Evolutionary conservation across 1,284 basidiomycete species (phyloP), one percentile per base, ranked within the genome.

Genomic region (Wallemia ichthyophaga): DNA sequence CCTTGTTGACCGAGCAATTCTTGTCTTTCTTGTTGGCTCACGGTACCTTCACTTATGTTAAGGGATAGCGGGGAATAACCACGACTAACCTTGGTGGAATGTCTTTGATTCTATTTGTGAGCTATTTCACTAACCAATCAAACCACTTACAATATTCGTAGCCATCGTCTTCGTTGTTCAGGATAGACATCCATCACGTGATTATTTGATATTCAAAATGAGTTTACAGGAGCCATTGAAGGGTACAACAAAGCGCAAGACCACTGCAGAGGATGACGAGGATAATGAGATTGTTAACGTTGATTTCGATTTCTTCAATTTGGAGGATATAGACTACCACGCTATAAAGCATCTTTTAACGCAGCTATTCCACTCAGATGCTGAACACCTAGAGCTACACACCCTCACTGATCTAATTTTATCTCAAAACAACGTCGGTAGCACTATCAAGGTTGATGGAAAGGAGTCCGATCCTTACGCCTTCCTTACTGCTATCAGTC

Each of bases 291-390:
- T 48, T 48, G 37, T 48, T 67, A 78, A 92, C 69, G 83, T 94
- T 65, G 81, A 85, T 66, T 92, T 94, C 67, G 87, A 91, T 65
- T 94, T 91, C 69, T 87, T 85, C 74, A 81, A 85, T 69, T 78
- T 85, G 2, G 81, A 85, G 64, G 76, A 82, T 56, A 75, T 85
- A 61, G 88, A 95, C 72, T 89, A 83, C 70, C 79, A 83, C 62
- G 84, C 85, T 1, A 72, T 89, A 67, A 86, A 88, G 65, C 77
- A 83, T 0, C 76, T 94, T 2, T 70, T 89, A 1, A 71, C 71
- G 0, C 88, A 92, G 69, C 79, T 88, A 7, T 80, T 92, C 63
- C 79, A 83, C 61, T 72, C 77, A n/a, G 88, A 92, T 68, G 79
- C 84, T 0, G 78, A 83, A 58, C 66, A 72, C 1, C 73, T 94